Percentiles rank a stretch among this genome's conserved stretches.
These are phyloP conservation scores for Taphrina sp. DNA, from an alignment of 1,139 yeast species.

Conservation along the genomic window DNA sequence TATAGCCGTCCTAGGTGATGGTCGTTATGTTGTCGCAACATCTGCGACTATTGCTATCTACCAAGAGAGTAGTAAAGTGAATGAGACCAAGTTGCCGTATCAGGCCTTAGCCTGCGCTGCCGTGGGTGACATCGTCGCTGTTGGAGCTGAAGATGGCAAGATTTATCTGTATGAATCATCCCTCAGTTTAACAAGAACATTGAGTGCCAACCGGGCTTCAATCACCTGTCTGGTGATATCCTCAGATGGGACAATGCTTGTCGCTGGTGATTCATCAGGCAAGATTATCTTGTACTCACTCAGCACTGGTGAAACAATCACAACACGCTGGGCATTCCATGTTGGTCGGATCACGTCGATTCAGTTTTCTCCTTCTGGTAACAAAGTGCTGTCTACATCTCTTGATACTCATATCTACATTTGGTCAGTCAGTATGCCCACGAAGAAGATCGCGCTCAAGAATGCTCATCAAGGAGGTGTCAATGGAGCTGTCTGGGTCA, in stretches of 20 bases:
- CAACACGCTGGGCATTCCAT: conserved; percentile 96
- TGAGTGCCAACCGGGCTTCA: conserved; percentile 46
- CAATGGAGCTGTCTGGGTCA: conserved; percentile 67
- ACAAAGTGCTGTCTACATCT: conserved; percentile 72
- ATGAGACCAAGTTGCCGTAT: conserved; percentile 32
- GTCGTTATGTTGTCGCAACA: conserved; percentile 49
- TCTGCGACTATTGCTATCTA: conserved; percentile 51
- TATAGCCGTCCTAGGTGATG: conserved; percentile 54
- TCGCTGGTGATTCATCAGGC: conserved; percentile 85
- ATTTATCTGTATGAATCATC: conserved; percentile 27
- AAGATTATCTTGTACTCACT: conserved; percentile 66
- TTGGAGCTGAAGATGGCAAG: conserved; percentile 32
- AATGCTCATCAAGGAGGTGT: conserved; percentile 92
- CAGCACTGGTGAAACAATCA: conserved; percentile 57
- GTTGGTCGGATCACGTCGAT: conserved; percentile 75
- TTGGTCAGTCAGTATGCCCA: conserved; percentile 75
- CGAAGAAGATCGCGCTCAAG: conserved; percentile 66
- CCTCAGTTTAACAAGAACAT: conserved; percentile 9
- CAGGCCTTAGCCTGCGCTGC: conserved; percentile 45
- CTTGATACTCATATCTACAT: conserved; percentile 77
- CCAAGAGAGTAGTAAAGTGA: conserved; percentile 40
- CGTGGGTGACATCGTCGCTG: conserved; percentile 38
- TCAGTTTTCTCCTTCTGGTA: conserved; percentile 73
- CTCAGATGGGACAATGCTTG: conserved; percentile 65
- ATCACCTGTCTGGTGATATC: conserved; percentile 67